Conservation (phyloP, 1,284 basidiomycete species). For the Somion occarium region DNA sequence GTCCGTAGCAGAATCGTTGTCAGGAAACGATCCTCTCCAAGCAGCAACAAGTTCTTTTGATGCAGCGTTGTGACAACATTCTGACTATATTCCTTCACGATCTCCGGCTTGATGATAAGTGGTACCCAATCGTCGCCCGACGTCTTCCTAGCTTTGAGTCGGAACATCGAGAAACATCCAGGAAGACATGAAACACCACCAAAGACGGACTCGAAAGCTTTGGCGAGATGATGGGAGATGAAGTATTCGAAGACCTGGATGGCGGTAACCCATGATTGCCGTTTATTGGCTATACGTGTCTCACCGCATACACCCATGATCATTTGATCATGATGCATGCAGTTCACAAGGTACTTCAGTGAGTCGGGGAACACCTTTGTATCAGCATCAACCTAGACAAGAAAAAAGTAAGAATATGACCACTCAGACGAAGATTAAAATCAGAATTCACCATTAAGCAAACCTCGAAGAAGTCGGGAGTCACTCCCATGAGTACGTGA, state of each 20-base stretch:
- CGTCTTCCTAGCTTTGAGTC: constrained; percentile 88
- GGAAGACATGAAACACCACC: constrained; percentile 99
- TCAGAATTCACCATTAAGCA: constrained; percentile 81
- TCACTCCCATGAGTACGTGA: constrained; percentile 97
- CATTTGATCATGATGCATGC: constrained; percentile 97
- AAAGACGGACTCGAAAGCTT: constrained; percentile 98
- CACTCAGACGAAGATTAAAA: background rate
- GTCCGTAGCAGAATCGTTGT: constrained; percentile 93
- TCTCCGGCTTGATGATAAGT: constrained; percentile 95
- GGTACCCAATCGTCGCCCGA: constrained; percentile 97
- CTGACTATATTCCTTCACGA: constrained; percentile 96
- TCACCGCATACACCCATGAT: constrained; percentile 99
- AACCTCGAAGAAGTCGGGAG: constrained; percentile 98
- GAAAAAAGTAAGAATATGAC: background rate
- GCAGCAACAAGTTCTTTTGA: constrained; percentile 94
- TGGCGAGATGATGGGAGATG: constrained; percentile 97
- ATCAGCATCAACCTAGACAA: constrained; percentile 91
- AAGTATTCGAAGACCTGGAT: constrained; percentile 99
- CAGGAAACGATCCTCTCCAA: constrained; percentile 98
- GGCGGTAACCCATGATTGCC: constrained; percentile 95
- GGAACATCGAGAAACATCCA: constrained; percentile 99
- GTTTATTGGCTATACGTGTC: constrained; percentile 97
- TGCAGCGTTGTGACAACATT: constrained; percentile 91
- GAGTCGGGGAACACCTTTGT: constrained; percentile 90
- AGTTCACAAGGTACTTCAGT: constrained; percentile 85